Evolutionary conservation across 495 filamentous ascomycete genomes (phyloP).

Genomic region (Penicillium antarcticum): DNA sequence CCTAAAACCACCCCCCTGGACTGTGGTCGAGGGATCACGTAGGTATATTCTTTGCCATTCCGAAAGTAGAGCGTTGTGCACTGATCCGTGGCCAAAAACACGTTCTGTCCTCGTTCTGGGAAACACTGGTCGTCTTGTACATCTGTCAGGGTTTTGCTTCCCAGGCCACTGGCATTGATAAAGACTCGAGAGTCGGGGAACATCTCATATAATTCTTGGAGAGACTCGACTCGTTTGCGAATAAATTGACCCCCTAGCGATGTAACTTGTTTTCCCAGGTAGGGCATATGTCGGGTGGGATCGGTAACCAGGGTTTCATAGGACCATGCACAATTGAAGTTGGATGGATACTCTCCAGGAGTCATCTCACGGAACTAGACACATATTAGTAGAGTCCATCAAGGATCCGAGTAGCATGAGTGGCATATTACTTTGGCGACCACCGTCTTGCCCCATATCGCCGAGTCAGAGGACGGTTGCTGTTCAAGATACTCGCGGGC

Average conservation of each 20-base stretch:
- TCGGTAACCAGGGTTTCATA: conserved; percentile 43
- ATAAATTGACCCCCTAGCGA: conserved; percentile 37
- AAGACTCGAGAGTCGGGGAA: conserved; percentile 39
- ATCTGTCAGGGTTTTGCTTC: conserved; percentile 34
- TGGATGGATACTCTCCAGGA: conserved; percentile 32
- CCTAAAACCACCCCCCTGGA: conserved; percentile 44
- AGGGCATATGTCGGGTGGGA: conserved; percentile 42
- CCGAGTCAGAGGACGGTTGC: conserved; percentile 31
- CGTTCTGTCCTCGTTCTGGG: conserved; percentile 43
- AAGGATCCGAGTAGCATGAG: background rate
- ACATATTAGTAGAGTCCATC: background rate
- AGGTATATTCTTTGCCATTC: conserved; percentile 48
- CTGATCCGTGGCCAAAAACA: conserved; percentile 32
- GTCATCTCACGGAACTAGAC: conserved; percentile 36
- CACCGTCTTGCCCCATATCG: conserved; percentile 38
- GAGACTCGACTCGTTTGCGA: conserved; percentile 34
- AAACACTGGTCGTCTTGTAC: conserved; percentile 39
- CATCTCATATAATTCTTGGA: conserved; percentile 35
- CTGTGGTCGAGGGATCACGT: conserved; percentile 46
- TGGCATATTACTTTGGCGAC: conserved; percentile 41
- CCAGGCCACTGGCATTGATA: conserved; percentile 44
- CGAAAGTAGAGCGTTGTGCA: conserved; percentile 37
- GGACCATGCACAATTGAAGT: conserved; percentile 36
- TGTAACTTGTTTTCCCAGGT: conserved; percentile 27
- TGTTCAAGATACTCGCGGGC: conserved; percentile 38